Evolutionary conservation across 768 basidiomycete species (phyloP).

Genomic region (Scleroderma bovista): DNA sequence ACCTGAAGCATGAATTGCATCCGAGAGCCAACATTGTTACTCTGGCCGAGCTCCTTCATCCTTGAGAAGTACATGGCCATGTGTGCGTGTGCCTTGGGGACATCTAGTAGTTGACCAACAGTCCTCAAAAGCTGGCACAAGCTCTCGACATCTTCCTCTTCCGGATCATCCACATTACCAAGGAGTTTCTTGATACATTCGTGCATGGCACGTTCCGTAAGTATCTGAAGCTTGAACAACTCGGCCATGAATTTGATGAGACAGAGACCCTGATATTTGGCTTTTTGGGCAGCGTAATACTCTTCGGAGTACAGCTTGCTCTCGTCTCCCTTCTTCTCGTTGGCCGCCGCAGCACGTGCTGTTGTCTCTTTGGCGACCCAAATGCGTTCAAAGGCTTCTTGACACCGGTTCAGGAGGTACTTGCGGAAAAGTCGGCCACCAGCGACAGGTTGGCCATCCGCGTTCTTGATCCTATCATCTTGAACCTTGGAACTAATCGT

Average conservation of each 20-base stretch:
- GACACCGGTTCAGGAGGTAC: constrained; percentile 93
- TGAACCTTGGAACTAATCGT: constrained; percentile 82
- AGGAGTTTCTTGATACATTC: constrained; percentile 96
- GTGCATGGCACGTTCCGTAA: constrained; percentile 97
- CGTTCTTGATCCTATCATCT: constrained; percentile 78
- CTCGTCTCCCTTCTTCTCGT: constrained; percentile 52
- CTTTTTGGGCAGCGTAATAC: constrained; percentile 94
- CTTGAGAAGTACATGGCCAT: constrained; percentile 93
- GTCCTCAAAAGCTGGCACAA: constrained; percentile 90
- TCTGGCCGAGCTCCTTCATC: constrained; percentile 79
- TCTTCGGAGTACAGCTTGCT: constrained; percentile 88
- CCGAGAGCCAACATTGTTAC: constrained; percentile 70
- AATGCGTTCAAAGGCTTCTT: constrained; percentile 95
- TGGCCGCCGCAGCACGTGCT: constrained; percentile 78
- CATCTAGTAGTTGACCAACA: constrained; percentile 80
- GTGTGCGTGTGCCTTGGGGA: constrained; percentile 70
- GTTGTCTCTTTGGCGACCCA: constrained; percentile 88
- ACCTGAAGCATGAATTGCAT: constrained; percentile 97
- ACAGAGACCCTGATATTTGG: constrained; percentile 94
- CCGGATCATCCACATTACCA: constrained; percentile 88
- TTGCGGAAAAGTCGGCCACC: constrained; percentile 95
- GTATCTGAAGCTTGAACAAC: constrained; percentile 96
- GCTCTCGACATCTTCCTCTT: constrained; percentile 97
- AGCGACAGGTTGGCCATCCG: constrained; percentile 82
- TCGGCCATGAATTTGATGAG: constrained; percentile 98